Percentiles rank a stretch among this genome's conserved stretches.
These are phyloP conservation scores for Globisporangium radiosum DNA, from an alignment of 352 stramenopile genomes.

Conservation along the genomic window DNA sequence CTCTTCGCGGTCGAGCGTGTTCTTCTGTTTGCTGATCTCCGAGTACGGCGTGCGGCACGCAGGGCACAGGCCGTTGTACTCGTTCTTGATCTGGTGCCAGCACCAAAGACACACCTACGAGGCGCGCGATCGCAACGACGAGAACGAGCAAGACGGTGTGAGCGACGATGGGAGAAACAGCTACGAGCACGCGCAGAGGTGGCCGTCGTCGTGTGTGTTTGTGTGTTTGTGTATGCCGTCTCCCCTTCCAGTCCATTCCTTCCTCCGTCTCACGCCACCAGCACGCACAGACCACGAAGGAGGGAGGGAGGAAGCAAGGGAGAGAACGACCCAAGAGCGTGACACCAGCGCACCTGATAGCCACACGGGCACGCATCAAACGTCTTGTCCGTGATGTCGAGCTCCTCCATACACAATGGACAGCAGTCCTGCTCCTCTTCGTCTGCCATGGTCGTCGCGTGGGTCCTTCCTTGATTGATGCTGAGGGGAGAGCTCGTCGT, in stretches of 20 bases:
- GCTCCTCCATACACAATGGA: slow-evolving; percentile 97
- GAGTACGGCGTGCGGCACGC: slow-evolving; percentile 97
- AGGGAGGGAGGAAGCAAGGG: neutral
- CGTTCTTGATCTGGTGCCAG: slow-evolving; percentile 99
- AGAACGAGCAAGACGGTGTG: neutral
- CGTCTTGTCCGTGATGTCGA: slow-evolving; percentile 97
- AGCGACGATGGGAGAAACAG: neutral
- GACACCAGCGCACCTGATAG: slow-evolving; percentile 83
- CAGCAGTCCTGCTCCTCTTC: slow-evolving; percentile 90
- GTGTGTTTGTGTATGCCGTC: neutral
- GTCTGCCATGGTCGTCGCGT: slow-evolving; percentile 35
- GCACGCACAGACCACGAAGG: neutral
- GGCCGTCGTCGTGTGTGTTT: neutral
- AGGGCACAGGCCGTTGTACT: slow-evolving; percentile 96
- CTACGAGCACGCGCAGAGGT: too few relatives aligned
- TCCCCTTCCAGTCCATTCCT: too few relatives aligned
- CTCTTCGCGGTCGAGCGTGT: slow-evolving; percentile 94
- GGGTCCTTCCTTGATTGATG: neutral
- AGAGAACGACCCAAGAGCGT: neutral
- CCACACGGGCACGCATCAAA: slow-evolving; percentile 99
- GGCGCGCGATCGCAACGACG: neutral
- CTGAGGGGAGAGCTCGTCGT: neutral
- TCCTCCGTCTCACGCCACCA: too few relatives aligned
- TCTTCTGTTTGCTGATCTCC: slow-evolving; percentile 87
- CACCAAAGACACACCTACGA: slow-evolving; percentile 97